Conservation (phyloP, 768 basidiomycete species). For the Asterophora lycoperdoides region DNA sequence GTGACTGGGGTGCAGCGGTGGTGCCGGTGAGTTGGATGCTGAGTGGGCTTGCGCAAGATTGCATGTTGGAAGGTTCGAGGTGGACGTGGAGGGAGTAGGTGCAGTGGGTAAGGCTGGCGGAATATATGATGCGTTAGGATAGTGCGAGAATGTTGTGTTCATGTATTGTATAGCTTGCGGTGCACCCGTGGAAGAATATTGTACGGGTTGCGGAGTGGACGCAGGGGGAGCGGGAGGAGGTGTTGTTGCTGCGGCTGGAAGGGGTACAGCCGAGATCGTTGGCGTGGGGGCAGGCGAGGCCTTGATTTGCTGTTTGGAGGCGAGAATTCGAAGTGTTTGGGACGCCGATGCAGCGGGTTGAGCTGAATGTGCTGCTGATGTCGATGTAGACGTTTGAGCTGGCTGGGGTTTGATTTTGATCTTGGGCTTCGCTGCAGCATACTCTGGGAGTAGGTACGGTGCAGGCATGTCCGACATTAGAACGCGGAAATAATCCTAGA, state of each 20-base stretch:
- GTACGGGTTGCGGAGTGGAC: slow-evolving; percentile 14
- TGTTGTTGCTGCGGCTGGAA: slow-evolving; percentile 20
- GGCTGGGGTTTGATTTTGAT: slow-evolving; percentile 66
- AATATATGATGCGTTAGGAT: slow-evolving; percentile 53
- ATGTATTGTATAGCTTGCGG: slow-evolving; percentile 30
- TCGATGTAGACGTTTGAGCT: slow-evolving; percentile 26
- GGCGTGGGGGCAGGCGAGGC: slow-evolving; percentile 19
- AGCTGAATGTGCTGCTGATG: slow-evolving; percentile 14
- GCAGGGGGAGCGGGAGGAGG: slow-evolving; percentile 21
- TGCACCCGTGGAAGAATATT: slow-evolving; percentile 26
- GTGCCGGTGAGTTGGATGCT: slow-evolving; percentile 36
- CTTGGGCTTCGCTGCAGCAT: slow-evolving; percentile 48
- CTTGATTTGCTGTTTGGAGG: slow-evolving; percentile 15
- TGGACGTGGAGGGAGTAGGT: slow-evolving; percentile 18
- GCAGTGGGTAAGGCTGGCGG: slow-evolving; percentile 26
- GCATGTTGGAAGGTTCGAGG: slow-evolving; percentile 21
- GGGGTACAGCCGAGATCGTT: slow-evolving; percentile 13
- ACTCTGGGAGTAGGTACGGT: slow-evolving; percentile 60
- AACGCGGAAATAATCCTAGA: slow-evolving; percentile 67
- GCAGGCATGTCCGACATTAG: slow-evolving; percentile 76
- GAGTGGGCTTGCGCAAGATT: slow-evolving; percentile 24
- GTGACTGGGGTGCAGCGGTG: slow-evolving; percentile 34
- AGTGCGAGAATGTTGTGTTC: slow-evolving; percentile 40
- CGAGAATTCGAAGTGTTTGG: slow-evolving; percentile 37
- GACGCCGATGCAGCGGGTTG: slow-evolving; percentile 19